These are phyloP conservation scores for Backusella tuberculispora DNA, from an alignment of 192 early-diverging fungal species.

Conservation along the genomic window DNA sequence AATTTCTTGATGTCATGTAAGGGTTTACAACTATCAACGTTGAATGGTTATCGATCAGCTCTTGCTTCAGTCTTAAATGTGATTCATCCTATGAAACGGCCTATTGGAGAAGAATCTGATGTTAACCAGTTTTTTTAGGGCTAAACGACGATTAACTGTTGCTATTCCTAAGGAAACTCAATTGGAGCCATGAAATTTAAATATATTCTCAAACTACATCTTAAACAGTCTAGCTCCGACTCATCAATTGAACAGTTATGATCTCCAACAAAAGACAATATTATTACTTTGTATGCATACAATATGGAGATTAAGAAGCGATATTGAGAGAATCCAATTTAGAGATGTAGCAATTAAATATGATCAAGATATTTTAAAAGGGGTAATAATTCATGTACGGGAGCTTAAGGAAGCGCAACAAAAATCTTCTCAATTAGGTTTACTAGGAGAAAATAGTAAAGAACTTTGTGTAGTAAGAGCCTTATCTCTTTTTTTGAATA, in stretches of 20 bases:
- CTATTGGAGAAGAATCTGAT: background rate
- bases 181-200: background rate
- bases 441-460: background rate
- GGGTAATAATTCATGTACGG: background rate
- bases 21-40: background rate
- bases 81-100: background rate
- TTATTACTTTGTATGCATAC: background rate
- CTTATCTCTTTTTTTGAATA: background rate
- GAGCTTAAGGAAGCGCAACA: slow-evolving; percentile 11
- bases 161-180: background rate
- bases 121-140: background rate
- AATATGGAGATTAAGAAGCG: slow-evolving; percentile 18
- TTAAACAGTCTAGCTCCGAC: background rate
- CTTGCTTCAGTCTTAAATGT: background rate
- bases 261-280: background rate
- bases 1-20: background rate
- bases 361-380: background rate
- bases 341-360: background rate
- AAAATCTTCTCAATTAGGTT: background rate
- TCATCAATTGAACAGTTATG: background rate
- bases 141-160: background rate
- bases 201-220: background rate
- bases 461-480: background rate
- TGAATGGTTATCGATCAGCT: background rate
- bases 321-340: background rate